Evolutionary conservation across 495 filamentous ascomycete species (phyloP), one percentile per base, ranked within the genome.

Genomic region (Cryomyces minteri): DNA sequence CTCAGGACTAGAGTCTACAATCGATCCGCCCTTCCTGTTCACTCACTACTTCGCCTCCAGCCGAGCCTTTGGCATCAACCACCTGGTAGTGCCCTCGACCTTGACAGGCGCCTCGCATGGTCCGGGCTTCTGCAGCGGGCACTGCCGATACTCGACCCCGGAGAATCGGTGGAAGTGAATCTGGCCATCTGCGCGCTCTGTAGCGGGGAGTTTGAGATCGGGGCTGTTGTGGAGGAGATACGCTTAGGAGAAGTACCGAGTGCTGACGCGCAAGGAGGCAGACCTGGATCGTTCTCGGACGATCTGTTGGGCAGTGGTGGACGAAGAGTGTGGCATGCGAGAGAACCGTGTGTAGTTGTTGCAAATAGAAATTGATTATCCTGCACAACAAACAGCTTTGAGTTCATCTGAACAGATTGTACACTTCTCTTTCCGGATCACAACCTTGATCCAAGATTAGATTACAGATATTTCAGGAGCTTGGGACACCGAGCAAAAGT

Each of bases 171-270:
- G 1, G 66, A 72, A 50, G 64, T 82, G 6, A 61, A 64, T 6
- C 65, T 85, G 39, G 80, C 77, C 0, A 68, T 86, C 28, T 80
- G 79, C 33, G 72, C 77, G 10, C 70, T 93, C 32, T 83, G 82
- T 44, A 68, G 76, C 39, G 88, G 88, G 5, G 77, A 82, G 46
- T 94, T 85, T 56, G 86, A 94, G 58, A 69, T 94, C 43, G 73
- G 72, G 28, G 87, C 79, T 2, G 79, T 71, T 10, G 74, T 94
- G 0, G 88, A 95, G 62, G 88, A 94, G 67, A 72, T 82, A 25
- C 18, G 18, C 18, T 25, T 25, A 25, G 18, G 18, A 29, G 44
- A 48, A 31, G 49, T 45, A 32, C 41, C 40, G 36, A 50, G 56
- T 30, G 45, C 49, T 29, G 40, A 55, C 51, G 51, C 55, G 50